These are phyloP conservation scores for Pugionium cornutum DNA, from an alignment of 345 rosid genomes.

Conservation along the genomic window DNA sequence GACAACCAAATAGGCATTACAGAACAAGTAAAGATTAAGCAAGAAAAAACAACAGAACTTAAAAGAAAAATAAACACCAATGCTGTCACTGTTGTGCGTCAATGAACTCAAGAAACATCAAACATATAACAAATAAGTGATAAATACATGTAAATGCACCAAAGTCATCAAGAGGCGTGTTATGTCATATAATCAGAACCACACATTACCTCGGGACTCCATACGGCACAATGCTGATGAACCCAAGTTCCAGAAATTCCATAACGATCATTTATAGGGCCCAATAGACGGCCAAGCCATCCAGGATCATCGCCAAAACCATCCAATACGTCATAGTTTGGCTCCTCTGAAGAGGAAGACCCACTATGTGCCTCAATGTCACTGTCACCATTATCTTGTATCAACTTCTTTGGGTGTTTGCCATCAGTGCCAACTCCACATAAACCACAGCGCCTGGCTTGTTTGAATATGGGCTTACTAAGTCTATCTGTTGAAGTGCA, in stretches of 20 bases:
- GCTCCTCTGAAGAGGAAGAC: slow-evolving; percentile 84
- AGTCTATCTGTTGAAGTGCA: slow-evolving; percentile 38
- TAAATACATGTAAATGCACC: slow-evolving; percentile 27
- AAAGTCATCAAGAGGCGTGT: slow-evolving; percentile 13
- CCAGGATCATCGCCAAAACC: slow-evolving; percentile 94
- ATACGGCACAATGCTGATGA: slow-evolving; percentile 95
- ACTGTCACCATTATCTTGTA: slow-evolving; percentile 69
- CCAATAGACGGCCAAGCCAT: slow-evolving; percentile 95
- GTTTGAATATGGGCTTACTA: slow-evolving; percentile 59
- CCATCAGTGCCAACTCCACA: slow-evolving; percentile 98
- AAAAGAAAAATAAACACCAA: slow-evolving; percentile 19
- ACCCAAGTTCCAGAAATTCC: slow-evolving; percentile 99
- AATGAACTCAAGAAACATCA: slow-evolving; percentile 11
- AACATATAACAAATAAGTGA: not conserved
- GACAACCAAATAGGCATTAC: slow-evolving; percentile 12
- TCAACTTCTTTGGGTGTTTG: slow-evolving; percentile 77
- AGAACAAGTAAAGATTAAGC: not conserved
- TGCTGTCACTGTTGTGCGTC: slow-evolving; percentile 10
- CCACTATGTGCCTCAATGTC: slow-evolving; percentile 75
- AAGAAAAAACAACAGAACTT: slow-evolving; percentile 10
- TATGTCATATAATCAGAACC: slow-evolving; percentile 19
- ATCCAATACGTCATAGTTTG: slow-evolving; percentile 85
- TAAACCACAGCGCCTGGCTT: slow-evolving; percentile 86
- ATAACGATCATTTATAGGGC: slow-evolving; percentile 90
- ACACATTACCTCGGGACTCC: slow-evolving; percentile 93